Base-by-base conservation (phyloP, 768 basidiomycete species). In the Boletus pseudo-olivaceus region DNA sequence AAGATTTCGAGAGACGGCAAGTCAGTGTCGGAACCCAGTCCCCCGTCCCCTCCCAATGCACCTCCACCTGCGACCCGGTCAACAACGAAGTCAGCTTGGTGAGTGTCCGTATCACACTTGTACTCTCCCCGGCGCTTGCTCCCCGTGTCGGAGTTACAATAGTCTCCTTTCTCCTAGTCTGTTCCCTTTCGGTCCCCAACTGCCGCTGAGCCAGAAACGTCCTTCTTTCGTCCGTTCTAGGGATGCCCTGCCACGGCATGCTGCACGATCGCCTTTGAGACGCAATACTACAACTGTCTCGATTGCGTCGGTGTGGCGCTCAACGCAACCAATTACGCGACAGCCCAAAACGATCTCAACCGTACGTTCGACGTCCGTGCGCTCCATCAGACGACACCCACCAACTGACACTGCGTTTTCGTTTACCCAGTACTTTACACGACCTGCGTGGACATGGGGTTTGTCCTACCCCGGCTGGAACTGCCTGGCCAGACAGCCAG, bases 261-360 rank as follows among this genome's bases (percentile, higher is more conserved):
- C 51, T 81, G 80, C 60, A 66, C 73, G 6, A 52, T 65, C 11
- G 58, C 55, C 6, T 81, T 79, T 52, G 72, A 76, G 53, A 66
- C 59, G 0, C 50, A 56, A 5, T 78, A 75, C 59, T 78, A 70
- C 64, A 63, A 72, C 43, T 81, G 80, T 55, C 63, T 78, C 56
- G 34, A 62, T 4, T 81, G 80, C 52, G 62, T 74, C 26, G 75
- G 69, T 11, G 27, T 50, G 2, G 64, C 68, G 2, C 23, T 63
- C 33, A 52, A 70, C 41, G 48, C 59, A 5, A 51, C 41, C 19
- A 68, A 73, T 53, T 78, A 58, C 45, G 50, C 67, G 7, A 11
- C 49, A 1, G 60, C 65, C 0, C 76, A 78, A 46, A 38, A 26
- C 1, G 48, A 62, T 29, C 56, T 79, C 29, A 72, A 78, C 54